A percentile compares a stretch with the other conserved stretches of the same genome.
Conservation (phyloP, 2,329 filamentous ascomycete species). For the Neofusicoccum ribis region DNA sequence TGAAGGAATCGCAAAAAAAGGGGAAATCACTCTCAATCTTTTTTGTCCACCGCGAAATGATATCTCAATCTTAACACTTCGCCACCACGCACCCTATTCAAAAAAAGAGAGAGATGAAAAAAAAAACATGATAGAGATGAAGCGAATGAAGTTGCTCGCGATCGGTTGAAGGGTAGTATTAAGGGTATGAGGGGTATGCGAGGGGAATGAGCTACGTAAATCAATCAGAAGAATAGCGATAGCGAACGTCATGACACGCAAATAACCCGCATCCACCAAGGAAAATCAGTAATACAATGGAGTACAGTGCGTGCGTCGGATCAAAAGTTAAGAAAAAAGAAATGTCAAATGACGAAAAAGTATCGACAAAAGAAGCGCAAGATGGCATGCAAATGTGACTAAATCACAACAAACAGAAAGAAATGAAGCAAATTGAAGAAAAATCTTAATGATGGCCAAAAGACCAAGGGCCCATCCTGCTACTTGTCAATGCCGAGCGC, state of each 20-base stretch:
- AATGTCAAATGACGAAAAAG: conserved; percentile 11
- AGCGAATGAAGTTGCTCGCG: conserved; percentile 15
- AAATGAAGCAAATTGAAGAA: conserved; percentile 11
- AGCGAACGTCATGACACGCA: conserved; percentile 20
- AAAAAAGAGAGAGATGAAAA: background rate
- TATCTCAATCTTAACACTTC: conserved; percentile 15
- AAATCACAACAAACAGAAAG: conserved; percentile 16
- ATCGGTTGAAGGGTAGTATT: conserved; percentile 13
- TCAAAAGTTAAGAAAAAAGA: conserved; percentile 10
- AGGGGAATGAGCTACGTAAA: conserved; percentile 12
- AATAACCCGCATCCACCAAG: conserved; percentile 19
- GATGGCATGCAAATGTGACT: conserved; percentile 14
- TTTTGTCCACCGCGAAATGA: conserved; percentile 13
- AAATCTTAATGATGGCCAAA: conserved; percentile 9
- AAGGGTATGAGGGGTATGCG: conserved; percentile 18
- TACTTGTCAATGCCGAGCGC: background rate
- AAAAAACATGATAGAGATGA: background rate
- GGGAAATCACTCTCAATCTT: conserved; percentile 15
- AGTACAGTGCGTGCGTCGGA: conserved; percentile 17
- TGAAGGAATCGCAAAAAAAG: conserved; percentile 16
- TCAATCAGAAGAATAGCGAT: conserved; percentile 6
- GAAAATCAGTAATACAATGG: conserved; percentile 18
- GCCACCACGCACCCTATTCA: conserved; percentile 10
- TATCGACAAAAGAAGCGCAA: conserved; percentile 18
- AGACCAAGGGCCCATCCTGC: background rate